Conservation (phyloP, 768 basidiomycete species). For the Tricholoma sp. region DNA sequence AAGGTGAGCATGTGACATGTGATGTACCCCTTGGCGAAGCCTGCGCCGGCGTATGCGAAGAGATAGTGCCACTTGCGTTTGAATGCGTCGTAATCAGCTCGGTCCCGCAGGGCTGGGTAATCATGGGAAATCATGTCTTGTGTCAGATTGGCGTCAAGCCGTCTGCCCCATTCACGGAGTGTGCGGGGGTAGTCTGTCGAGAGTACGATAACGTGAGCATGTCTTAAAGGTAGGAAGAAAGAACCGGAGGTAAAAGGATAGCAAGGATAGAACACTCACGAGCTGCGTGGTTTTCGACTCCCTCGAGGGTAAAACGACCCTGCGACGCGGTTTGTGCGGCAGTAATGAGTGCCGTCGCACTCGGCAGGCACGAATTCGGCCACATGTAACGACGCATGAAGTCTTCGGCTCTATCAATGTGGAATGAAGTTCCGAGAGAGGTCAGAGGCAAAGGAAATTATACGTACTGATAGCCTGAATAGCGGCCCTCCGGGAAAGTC, state of each 20-base stretch:
- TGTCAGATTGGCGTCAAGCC: conserved; percentile 61
- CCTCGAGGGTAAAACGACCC: conserved; percentile 76
- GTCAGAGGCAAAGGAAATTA: conserved; percentile 6
- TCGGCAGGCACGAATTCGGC: conserved; percentile 85
- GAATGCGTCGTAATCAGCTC: conserved; percentile 59
- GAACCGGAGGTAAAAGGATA: not conserved
- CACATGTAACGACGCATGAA: conserved; percentile 89
- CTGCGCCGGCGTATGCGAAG: conserved; percentile 76
- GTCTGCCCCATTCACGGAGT: conserved; percentile 84
- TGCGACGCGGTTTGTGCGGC: conserved; percentile 66
- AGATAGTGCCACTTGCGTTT: conserved; percentile 82
- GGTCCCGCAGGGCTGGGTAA: conserved; percentile 55
- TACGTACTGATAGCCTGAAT: conserved; percentile 63
- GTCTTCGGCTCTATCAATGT: conserved; percentile 54
- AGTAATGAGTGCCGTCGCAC: conserved; percentile 74
- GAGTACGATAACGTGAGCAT: not conserved
- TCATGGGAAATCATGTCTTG: conserved; percentile 54
- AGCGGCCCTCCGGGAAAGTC: conserved; percentile 67
- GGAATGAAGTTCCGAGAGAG: conserved; percentile 3
- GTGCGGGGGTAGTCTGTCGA: conserved; percentile 77
- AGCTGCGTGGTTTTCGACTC: conserved; percentile 79
- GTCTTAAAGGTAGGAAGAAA: not conserved
- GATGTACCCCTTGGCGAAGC: conserved; percentile 76
- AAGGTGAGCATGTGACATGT: conserved; percentile 81
- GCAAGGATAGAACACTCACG: conserved; percentile 37